Base-by-base conservation (phyloP, 805 yeast genomes). In the Suhomyces pyralidae region DNA sequence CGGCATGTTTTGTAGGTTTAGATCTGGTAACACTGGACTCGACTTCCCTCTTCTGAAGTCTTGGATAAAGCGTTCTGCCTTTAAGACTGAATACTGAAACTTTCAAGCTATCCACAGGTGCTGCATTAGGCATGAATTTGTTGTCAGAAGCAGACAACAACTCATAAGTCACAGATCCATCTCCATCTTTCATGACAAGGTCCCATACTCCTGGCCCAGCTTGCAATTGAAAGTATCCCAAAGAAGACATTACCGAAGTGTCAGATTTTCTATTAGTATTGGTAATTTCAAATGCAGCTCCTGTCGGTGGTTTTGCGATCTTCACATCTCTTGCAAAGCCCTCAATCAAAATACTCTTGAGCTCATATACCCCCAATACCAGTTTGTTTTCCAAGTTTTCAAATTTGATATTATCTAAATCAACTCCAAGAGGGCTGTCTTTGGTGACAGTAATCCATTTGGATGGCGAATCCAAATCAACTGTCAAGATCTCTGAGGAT, bases 191-290 rank as follows among this genome's bases (percentile, higher is more conserved):
- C 10, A 85, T 61, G 1, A 61, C 58, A n/a, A 89, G 64, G 2
- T 70, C 65, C 86, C 89, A 88, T 3, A 76, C 45, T 0, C 97
- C 97, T 1, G 96, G 94, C 48, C 74, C 76, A 0, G 87, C 83
- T 56, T 81, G 81, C 45, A 94, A 72, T 67, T 92, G 97, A 50
- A 87, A 81, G 66, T 93, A 93, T 0, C 97, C 97, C 56, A 86
- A 74, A 40, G 88, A 85, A 1, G 85, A 79, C 94, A 93, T 88
- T 1, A 91, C 83, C 38, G 70, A 73, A 0, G 97, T 86, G 57
- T 84, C 90, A 0, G 78, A 71, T n/a, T 55, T 14, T 2, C 17
- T 34, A 3, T 44, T 47, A 2, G 52, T 52, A 5, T 58, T 52
- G 0, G 19, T 17, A 1, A 84, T 62, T 19, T 76, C 74, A 3